A percentile compares a stretch with the other conserved stretches of the same genome.
These are phyloP conservation scores for Saccharomyces hybrid DNA, from an alignment of 1,139 yeast species.

Conservation along the genomic window DNA sequence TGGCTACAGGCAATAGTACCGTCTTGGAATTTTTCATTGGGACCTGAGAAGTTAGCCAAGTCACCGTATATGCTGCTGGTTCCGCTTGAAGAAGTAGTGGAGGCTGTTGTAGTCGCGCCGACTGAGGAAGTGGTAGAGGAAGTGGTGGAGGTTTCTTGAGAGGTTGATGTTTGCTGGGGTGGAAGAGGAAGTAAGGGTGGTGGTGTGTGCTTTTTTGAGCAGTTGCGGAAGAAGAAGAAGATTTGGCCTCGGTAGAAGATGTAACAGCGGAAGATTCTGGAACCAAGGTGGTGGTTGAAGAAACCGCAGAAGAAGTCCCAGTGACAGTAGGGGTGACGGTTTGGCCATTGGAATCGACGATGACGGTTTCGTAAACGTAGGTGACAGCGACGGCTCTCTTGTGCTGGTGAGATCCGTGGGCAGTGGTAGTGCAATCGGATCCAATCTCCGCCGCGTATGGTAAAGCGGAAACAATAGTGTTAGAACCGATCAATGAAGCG, in stretches of 20 bases:
- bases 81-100: constrained; percentile 30
- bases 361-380: constrained; percentile 68
- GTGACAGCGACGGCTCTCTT: constrained; percentile 76
- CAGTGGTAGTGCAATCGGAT: constrained; percentile 3
- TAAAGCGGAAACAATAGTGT: constrained; percentile 19
- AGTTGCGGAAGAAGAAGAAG: constrained; percentile 9
- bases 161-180: constrained; percentile 22
- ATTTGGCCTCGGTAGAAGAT: constrained; percentile 13
- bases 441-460: constrained; percentile 25
- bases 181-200: constrained; percentile 26
- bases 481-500: constrained; percentile 8
- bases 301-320: constrained; percentile 14
- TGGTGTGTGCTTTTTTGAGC: constrained; percentile 26
- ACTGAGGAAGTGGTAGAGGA: constrained; percentile 24
- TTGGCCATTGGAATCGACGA: constrained; percentile 62
- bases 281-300: constrained; percentile 17
- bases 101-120: constrained; percentile 27
- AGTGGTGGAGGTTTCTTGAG: constrained; percentile 23
- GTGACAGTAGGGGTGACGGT: constrained; percentile 24
- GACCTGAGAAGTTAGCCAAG: constrained; percentile 43
- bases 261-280: constrained; percentile 21
- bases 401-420: constrained; percentile 45
- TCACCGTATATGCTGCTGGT: constrained; percentile 45
- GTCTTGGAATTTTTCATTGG: constrained; percentile 49
- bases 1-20: constrained; percentile 53